Conservation (phyloP, 345 rosid species). For the Linum tenue region DNA sequence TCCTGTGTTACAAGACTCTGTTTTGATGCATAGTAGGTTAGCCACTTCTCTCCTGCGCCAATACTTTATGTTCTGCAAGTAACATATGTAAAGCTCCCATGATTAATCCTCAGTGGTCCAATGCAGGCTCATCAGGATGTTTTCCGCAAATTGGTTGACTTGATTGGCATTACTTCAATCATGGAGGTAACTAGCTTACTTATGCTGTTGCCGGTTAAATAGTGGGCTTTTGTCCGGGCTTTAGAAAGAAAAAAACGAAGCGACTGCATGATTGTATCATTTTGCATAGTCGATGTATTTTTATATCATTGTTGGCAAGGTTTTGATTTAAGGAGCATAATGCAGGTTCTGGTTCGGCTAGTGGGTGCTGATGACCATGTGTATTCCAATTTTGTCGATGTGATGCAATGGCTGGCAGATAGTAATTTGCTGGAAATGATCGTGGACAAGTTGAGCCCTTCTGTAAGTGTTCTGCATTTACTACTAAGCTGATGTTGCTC, state of each 20-base stretch:
- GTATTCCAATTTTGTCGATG: conserved; percentile 89
- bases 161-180: conserved; percentile 96
- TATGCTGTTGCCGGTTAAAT: conserved; percentile 1
- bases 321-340: background rate
- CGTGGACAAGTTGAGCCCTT: conserved; percentile 81
- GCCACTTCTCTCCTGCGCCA: background rate
- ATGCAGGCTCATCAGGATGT: conserved; percentile 84
- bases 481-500: background rate
- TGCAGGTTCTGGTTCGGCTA: conserved; percentile 87
- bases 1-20: background rate
- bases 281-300: conserved; percentile 6
- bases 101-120: background rate
- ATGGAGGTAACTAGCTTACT: conserved; percentile 64
- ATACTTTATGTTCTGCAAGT: background rate
- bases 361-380: conserved; percentile 97
- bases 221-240: conserved; percentile 8
- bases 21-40: background rate
- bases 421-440: conserved; percentile 89
- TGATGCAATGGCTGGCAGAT: conserved; percentile 98
- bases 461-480: conserved; percentile 38
- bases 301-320: background rate
- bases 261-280: background rate
- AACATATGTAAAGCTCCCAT: background rate
- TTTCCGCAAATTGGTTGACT: conserved; percentile 77
- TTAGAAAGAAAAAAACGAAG: background rate